Conservation (phyloP, 1,139 yeast species). For the Debaryomycetaceae sp. region DNA sequence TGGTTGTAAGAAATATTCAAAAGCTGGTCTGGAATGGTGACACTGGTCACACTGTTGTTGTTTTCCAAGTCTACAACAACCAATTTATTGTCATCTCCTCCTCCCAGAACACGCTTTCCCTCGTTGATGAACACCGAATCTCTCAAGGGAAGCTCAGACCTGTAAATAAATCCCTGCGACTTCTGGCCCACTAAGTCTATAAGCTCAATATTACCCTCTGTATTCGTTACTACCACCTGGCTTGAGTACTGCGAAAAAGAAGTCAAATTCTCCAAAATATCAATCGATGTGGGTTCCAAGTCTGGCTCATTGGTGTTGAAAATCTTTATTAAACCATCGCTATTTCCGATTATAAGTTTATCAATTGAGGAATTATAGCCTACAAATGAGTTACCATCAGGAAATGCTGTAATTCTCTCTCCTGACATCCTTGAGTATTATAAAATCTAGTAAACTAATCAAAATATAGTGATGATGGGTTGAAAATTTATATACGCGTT, state of each 20-base stretch:
- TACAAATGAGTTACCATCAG: slow-evolving; percentile 48
- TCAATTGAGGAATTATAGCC: slow-evolving; percentile 28
- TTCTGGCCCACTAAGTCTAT: slow-evolving; percentile 19
- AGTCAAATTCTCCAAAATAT: slow-evolving; percentile 44
- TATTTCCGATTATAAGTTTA: slow-evolving; percentile 48
- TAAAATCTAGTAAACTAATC: not conserved
- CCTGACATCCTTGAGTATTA: slow-evolving; percentile 5
- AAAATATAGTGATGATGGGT: not conserved
- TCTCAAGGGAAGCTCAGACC: slow-evolving; percentile 63
- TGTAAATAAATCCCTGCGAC: slow-evolving; percentile 26
- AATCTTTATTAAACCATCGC: slow-evolving; percentile 50
- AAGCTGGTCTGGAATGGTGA: slow-evolving; percentile 53
- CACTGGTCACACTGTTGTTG: slow-evolving; percentile 26
- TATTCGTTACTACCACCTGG: slow-evolving; percentile 26
- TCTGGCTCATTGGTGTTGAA: slow-evolving; percentile 45
- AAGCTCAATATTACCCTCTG: slow-evolving; percentile 35
- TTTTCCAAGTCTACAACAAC: slow-evolving; percentile 48
- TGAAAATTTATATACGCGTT: not conserved
- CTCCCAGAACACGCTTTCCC: slow-evolving; percentile 65
- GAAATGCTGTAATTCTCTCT: slow-evolving; percentile 35
- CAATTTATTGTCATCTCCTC: slow-evolving; percentile 74
- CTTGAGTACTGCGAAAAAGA: slow-evolving; percentile 23
- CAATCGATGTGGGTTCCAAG: slow-evolving; percentile 55
- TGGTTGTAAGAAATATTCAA: slow-evolving; percentile 61
- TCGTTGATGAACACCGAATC: slow-evolving; percentile 66